Conservation (phyloP, 495 filamentous ascomycete species). For the Hypomontagnella submonticulosa region DNA sequence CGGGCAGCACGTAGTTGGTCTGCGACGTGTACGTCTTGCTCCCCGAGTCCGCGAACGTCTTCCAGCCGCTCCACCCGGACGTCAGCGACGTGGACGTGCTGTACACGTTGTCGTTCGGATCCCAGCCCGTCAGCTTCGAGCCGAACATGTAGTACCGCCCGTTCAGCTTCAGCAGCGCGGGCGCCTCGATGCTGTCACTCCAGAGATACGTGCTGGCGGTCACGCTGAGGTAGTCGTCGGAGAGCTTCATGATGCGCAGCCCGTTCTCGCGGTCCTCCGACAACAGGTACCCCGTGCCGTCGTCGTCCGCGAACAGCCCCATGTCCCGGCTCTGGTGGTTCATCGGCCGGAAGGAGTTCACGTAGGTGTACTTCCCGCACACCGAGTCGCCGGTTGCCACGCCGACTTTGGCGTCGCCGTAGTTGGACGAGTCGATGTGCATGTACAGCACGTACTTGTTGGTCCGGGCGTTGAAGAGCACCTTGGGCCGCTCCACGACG, state of each 20-base stretch:
- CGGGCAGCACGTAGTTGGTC: conserved; percentile 62
- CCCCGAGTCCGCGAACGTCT: conserved; percentile 65
- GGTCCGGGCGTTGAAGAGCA: conserved; percentile 67
- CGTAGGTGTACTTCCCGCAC: conserved; percentile 66
- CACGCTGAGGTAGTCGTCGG: conserved; percentile 62
- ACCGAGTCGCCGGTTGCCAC: conserved; percentile 68
- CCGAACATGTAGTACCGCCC: conserved; percentile 56
- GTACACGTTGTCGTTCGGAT: conserved; percentile 70
- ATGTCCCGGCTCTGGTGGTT: conserved; percentile 68
- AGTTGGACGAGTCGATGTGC: conserved; percentile 72
- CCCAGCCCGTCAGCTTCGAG: conserved; percentile 57
- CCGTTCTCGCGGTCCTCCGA: conserved; percentile 70
- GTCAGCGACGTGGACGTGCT: conserved; percentile 52
- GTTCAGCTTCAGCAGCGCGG: conserved; percentile 54
- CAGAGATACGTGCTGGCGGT: conserved; percentile 61
- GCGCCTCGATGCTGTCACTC: conserved; percentile 57
- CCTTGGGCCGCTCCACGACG: conserved; percentile 73
- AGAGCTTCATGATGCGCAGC: conserved; percentile 61
- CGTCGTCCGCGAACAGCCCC: conserved; percentile 69
- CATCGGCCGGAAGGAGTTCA: conserved; percentile 57
- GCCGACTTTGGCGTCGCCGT: conserved; percentile 71
- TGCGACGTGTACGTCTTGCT: conserved; percentile 64
- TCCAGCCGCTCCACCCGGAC: conserved; percentile 69
- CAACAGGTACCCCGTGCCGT: conserved; percentile 70
- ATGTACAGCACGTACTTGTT: conserved; percentile 69